Evolutionary conservation across 495 filamentous ascomycete species (phyloP).

Genomic region (Penicillium cinerascens): DNA sequence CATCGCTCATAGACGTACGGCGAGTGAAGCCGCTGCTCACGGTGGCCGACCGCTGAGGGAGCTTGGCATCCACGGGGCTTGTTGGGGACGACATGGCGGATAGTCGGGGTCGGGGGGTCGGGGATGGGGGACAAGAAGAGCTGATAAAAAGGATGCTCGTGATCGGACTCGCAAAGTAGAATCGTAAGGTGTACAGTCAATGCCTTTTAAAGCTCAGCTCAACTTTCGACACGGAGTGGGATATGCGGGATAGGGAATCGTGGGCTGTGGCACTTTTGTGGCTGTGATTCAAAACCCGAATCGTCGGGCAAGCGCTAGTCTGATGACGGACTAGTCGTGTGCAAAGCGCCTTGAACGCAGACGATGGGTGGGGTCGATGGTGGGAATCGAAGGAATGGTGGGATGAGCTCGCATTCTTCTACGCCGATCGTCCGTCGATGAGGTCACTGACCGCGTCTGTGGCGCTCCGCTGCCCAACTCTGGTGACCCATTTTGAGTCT

Average conservation of each 20-base stretch:
- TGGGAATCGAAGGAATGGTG: slow-evolving; percentile 3
- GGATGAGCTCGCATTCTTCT: slow-evolving; percentile 11
- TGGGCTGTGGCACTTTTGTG: slow-evolving; percentile 11
- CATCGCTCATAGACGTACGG: slow-evolving; percentile 43
- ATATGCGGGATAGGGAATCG: slow-evolving; percentile 12
- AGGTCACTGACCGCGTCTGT: slow-evolving; percentile 20
- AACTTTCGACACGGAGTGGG: neutral
- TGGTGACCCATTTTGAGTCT: too few species aligned
- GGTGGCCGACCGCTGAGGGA: slow-evolving; percentile 57
- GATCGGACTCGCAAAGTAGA: neutral
- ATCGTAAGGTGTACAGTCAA: neutral
- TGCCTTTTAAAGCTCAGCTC: neutral
- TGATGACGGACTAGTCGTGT: slow-evolving; percentile 14
- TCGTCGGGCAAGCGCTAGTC: slow-evolving; percentile 19
- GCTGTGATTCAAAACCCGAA: slow-evolving; percentile 5
- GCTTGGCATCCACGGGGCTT: slow-evolving; percentile 37
- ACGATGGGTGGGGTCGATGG: neutral
- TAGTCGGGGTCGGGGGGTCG: neutral
- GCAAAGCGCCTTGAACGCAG: neutral
- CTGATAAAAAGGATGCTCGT: neutral
- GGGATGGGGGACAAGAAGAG: too few species aligned
- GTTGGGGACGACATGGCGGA: slow-evolving; percentile 31
- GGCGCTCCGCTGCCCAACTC: neutral
- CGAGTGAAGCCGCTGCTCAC: slow-evolving; percentile 44
- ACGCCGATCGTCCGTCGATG: slow-evolving; percentile 17